These are phyloP conservation scores for Tuber magnatum DNA, from an alignment of 495 filamentous ascomycete genomes.

Conservation along the genomic window DNA sequence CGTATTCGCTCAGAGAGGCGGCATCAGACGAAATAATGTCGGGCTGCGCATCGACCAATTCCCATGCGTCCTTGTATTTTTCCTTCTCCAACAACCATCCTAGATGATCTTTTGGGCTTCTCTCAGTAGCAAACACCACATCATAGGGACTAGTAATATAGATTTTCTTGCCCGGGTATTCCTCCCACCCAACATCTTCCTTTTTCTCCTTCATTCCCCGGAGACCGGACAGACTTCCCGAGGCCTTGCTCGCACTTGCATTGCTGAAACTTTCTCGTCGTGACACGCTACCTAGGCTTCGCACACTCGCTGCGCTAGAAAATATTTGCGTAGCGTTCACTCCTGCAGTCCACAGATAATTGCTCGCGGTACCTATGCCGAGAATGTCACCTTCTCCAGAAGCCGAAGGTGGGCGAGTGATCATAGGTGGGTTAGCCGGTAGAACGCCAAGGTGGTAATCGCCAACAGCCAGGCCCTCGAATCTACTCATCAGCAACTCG, in stretches of 20 bases:
- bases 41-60: conserved; percentile 75
- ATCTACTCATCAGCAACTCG: conserved; percentile 72
- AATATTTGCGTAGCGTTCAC: conserved; percentile 78
- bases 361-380: conserved; percentile 47
- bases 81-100: conserved; percentile 73
- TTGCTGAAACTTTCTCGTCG: conserved; percentile 49
- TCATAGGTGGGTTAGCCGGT: conserved; percentile 60
- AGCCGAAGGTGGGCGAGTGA: conserved; percentile 42
- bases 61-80: conserved; percentile 79
- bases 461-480: conserved; percentile 73
- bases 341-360: conserved; percentile 67
- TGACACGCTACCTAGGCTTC: conserved; percentile 59
- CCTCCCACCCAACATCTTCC: conserved; percentile 35
- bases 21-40: conserved; percentile 50
- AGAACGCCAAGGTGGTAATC: conserved; percentile 88
- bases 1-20: conserved; percentile 30
- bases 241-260: conserved; percentile 38
- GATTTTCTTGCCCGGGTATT: conserved; percentile 72
- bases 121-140: conserved; percentile 75
- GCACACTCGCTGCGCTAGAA: conserved; percentile 75
- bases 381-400: conserved; percentile 49
- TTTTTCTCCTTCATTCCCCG: conserved; percentile 26
- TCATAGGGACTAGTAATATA: conserved; percentile 96
- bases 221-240: conserved; percentile 15
- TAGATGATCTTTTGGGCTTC: conserved; percentile 76